Evolutionary conservation across 2,329 filamentous ascomycete species (phyloP).

Genomic region (Diplodia seriata): DNA sequence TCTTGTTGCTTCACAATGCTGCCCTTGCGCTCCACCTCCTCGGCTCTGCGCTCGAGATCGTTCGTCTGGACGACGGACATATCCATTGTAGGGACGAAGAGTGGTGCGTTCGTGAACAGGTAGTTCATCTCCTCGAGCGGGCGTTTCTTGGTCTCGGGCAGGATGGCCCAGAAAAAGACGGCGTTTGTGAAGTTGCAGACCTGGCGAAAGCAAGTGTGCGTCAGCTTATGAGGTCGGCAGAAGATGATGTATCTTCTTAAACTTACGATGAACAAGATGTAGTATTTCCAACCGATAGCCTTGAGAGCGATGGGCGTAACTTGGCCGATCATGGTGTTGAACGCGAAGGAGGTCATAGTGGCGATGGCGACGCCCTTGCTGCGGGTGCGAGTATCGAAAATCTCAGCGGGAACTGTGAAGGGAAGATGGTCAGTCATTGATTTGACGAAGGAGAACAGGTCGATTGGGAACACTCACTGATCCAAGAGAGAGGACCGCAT

Average conservation of each 20-base stretch:
- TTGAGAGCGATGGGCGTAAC: conserved; percentile 68
- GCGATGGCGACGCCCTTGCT: conserved; percentile 77
- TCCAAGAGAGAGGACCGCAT: conserved; percentile 71
- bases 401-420: conserved; percentile 66
- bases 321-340: conserved; percentile 78
- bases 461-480: conserved; percentile 38
- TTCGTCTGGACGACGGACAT: conserved; percentile 59
- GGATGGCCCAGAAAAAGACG: conserved; percentile 70
- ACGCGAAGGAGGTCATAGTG: conserved; percentile 75
- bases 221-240: not conserved
- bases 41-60: conserved; percentile 66
- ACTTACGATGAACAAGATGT: conserved; percentile 65
- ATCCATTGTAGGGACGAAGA: conserved; percentile 66
- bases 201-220: conserved; percentile 33
- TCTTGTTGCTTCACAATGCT: conserved; percentile 34
- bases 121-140: conserved; percentile 74
- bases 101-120: conserved; percentile 69
- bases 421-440: not conserved
- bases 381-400: conserved; percentile 78
- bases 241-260: not conserved
- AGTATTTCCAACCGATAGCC: conserved; percentile 62
- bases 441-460: conserved; percentile 62
- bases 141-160: conserved; percentile 70
- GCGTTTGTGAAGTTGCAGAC: conserved; percentile 74
- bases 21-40: conserved; percentile 63